Evolutionary conservation across 805 yeast species (phyloP).

Genomic region (Spathaspora passalidarum): DNA sequence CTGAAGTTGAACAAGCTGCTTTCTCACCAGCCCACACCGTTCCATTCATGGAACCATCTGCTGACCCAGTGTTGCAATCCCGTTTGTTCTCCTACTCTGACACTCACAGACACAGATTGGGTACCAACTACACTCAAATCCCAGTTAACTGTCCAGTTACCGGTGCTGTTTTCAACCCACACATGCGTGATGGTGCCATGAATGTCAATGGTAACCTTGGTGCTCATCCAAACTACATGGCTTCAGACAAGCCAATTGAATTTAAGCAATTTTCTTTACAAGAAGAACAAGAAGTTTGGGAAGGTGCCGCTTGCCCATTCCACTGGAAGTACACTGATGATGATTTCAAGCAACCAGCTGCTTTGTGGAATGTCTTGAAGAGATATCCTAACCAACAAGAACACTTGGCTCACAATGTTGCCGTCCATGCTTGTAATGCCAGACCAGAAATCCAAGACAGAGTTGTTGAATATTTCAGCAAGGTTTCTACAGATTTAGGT

Average conservation of each 20-base stretch:
- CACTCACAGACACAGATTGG: slow-evolving; percentile 75
- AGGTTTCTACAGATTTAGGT: slow-evolving; percentile 70
- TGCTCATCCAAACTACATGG: slow-evolving; percentile 69
- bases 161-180: slow-evolving; percentile 53
- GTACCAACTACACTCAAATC: slow-evolving; percentile 72
- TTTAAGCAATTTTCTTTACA: slow-evolving; percentile 47
- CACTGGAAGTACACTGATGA: slow-evolving; percentile 78
- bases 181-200: slow-evolving; percentile 83
- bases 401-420: slow-evolving; percentile 79
- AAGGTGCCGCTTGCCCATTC: slow-evolving; percentile 77
- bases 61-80: slow-evolving; percentile 75
- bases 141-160: slow-evolving; percentile 84
- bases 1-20: slow-evolving; percentile 62
- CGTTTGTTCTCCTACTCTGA: slow-evolving; percentile 75
- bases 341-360: slow-evolving; percentile 77
- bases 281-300: slow-evolving; percentile 76
- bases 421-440: slow-evolving; percentile 71
- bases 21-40: slow-evolving; percentile 72
- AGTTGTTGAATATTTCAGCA: slow-evolving; percentile 71
- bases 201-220: slow-evolving; percentile 62
- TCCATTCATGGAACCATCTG: slow-evolving; percentile 73
- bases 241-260: slow-evolving; percentile 51
- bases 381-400: slow-evolving; percentile 79
- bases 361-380: slow-evolving; percentile 74
- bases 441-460: slow-evolving; percentile 73